Evolutionary conservation across 306 rosid genomes (phyloP).

Genomic region (Biancaea sappan): DNA sequence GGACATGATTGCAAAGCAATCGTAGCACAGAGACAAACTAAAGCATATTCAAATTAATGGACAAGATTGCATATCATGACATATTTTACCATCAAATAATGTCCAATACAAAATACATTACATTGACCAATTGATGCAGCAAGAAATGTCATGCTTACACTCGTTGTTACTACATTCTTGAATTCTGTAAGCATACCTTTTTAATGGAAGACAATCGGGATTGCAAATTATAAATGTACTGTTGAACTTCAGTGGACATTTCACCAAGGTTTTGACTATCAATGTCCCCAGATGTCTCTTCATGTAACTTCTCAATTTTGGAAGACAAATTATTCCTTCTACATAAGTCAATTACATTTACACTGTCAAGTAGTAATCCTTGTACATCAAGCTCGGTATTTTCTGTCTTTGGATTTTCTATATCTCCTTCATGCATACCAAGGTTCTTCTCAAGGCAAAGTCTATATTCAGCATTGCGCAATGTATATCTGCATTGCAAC

Average conservation of each 20-base stretch:
- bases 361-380: conserved; percentile 65
- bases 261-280: conserved; percentile 72
- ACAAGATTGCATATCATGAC: conserved; percentile 10
- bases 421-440: conserved; percentile 53
- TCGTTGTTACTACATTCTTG: neutral
- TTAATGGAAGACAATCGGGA: conserved; percentile 72
- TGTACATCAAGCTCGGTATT: conserved; percentile 52
- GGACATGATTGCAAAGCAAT: conserved; percentile 16
- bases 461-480: conserved; percentile 93
- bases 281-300: conserved; percentile 42
- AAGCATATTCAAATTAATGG: conserved; percentile 15
- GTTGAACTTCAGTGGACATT: conserved; percentile 73
- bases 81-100: conserved; percentile 6
- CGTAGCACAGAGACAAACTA: conserved; percentile 15
- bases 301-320: conserved; percentile 41
- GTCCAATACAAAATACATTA: conserved; percentile 18
- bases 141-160: conserved; percentile 26
- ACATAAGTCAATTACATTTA: conserved; percentile 48
- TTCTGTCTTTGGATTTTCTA: conserved; percentile 51
- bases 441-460: conserved; percentile 85
- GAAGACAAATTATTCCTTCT: conserved; percentile 55
- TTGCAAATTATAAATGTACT: conserved; percentile 72
- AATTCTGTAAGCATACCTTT: conserved; percentile 53
- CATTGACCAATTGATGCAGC: conserved; percentile 10
- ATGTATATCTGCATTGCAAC: conserved; percentile 66